These are phyloP conservation scores for Boletus bicolor DNA, from an alignment of 768 basidiomycete genomes.

Conservation along the genomic window DNA sequence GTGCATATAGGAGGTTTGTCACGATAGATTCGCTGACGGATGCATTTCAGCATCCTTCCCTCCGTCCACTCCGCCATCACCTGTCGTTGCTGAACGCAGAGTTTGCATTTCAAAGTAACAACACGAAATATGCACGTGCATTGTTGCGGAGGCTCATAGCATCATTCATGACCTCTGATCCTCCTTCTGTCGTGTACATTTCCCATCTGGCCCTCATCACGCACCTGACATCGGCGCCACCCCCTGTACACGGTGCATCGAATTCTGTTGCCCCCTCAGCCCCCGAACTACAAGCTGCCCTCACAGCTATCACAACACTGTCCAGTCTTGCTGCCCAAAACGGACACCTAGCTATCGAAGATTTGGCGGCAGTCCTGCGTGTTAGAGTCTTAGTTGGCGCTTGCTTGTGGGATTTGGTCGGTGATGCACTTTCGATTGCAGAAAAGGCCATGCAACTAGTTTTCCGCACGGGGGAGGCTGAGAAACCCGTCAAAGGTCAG, in stretches of 20 bases:
- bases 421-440: slow-evolving; percentile 43
- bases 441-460: slow-evolving; percentile 50
- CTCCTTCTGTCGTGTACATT: slow-evolving; percentile 51
- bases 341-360: slow-evolving; percentile 41
- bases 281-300: slow-evolving; percentile 30
- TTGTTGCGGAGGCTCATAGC: slow-evolving; percentile 53
- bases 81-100: slow-evolving; percentile 62
- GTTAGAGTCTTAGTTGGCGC: slow-evolving; percentile 54
- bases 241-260: background rate
- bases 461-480: slow-evolving; percentile 16
- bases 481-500: background rate
- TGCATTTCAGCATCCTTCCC: slow-evolving; percentile 53
- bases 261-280: slow-evolving; percentile 1
- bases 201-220: slow-evolving; percentile 56
- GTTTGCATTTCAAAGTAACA: slow-evolving; percentile 44
- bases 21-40: slow-evolving; percentile 1
- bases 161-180: slow-evolving; percentile 44
- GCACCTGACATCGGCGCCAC: slow-evolving; percentile 32
- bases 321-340: slow-evolving; percentile 30
- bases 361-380: slow-evolving; percentile 54
- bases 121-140: slow-evolving; percentile 57
- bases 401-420: slow-evolving; percentile 52
- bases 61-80: slow-evolving; percentile 57
- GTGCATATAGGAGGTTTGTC: slow-evolving; percentile 6
- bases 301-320: slow-evolving; percentile 34